Base-by-base conservation (phyloP, 768 basidiomycete genomes). In the Phlebiopsis gigantea region DNA sequence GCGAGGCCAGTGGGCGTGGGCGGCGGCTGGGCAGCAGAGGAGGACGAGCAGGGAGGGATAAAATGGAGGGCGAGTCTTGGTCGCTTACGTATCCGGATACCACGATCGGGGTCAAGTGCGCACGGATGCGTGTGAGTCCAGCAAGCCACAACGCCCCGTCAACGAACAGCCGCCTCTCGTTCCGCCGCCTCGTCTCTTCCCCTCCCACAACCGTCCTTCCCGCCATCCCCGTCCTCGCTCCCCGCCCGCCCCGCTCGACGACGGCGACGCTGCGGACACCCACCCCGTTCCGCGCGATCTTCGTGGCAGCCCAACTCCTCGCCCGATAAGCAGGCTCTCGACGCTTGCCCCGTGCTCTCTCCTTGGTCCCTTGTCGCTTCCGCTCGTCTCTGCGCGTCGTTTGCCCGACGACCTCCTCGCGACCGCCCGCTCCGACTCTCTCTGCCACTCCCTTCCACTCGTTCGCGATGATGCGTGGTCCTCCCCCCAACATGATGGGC, bases 401-500 rank as follows among this genome's bases (percentile, higher is more conserved):
- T 21, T n/a, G 28, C 29, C 28, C 29, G 15, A 48, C 47, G 28
- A 14, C 6, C 28, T 34, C 31, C 34, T 39, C 8, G 12, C 34
- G 17, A 12, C 34, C 17, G 17, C 8, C 34, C 34, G 34, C 34
- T 17, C 8, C 34, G 4, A 12, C 34, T 9, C n/a, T n/a, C n/a
- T n/a, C n/a, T n/a, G n/a, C n/a, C 34, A 2, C 34, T 12, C 34
- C 12, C 12, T 12, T 17, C 34, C 34, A 17, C 34, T 39, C 34
- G 14, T 4, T 34, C 48, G 24, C 29, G 42, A 29, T 43, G 41
- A 19, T 52, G 19, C 28, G 24, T 7, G 51, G 45, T n/a, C 41
- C 24, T 26, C 21, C 51, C 59, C 57, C 71, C 46, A 70, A 69
- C 45, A 65, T 65, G 51, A 75, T 81, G 70, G 61, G 69, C 14